Evolutionary conservation across 805 yeast species (phyloP).

Genomic region (Wickerhamiella azymoides): DNA sequence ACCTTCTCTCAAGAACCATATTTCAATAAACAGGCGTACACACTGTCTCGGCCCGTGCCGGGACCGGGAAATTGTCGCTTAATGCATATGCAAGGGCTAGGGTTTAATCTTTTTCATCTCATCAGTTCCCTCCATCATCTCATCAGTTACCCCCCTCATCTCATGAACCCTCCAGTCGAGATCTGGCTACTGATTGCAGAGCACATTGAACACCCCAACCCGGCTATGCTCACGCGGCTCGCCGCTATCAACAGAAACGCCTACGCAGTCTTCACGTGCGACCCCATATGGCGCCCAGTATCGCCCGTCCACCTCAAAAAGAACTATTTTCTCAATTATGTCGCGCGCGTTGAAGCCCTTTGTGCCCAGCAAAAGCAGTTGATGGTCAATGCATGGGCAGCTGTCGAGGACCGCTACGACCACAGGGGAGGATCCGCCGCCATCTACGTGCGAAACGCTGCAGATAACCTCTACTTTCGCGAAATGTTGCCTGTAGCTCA

Average conservation of each 20-base stretch:
- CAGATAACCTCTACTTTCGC: conserved; percentile 1
- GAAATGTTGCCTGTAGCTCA: background rate
- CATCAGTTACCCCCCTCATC: too few relatives aligned
- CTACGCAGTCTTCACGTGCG: conserved; percentile 2
- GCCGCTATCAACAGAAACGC: background rate
- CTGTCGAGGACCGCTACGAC: background rate
- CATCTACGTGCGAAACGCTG: background rate
- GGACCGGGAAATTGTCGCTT: too few relatives aligned
- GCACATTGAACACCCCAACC: conserved; percentile 2
- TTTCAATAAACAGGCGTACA: too few relatives aligned
- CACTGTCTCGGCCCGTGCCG: too few relatives aligned
- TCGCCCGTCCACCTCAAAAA: background rate
- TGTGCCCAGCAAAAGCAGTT: background rate
- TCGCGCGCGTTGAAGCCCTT: background rate
- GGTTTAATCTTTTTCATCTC: background rate
- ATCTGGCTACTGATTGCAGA: conserved; percentile 2
- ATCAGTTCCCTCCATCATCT: background rate
- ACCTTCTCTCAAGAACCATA: too few relatives aligned
- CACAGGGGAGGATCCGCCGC: background rate
- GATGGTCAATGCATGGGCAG: background rate
- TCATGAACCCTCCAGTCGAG: background rate
- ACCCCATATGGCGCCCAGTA: background rate
- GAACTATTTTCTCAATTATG: background rate
- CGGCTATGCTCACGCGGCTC: background rate
- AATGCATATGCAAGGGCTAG: background rate